Percentiles rank a stretch among this genome's conserved stretches.
phyloP scores from a whole-genome alignment of 2,329 filamentous ascomycete genomes.

The Aureobasidium pullulans region DNA sequence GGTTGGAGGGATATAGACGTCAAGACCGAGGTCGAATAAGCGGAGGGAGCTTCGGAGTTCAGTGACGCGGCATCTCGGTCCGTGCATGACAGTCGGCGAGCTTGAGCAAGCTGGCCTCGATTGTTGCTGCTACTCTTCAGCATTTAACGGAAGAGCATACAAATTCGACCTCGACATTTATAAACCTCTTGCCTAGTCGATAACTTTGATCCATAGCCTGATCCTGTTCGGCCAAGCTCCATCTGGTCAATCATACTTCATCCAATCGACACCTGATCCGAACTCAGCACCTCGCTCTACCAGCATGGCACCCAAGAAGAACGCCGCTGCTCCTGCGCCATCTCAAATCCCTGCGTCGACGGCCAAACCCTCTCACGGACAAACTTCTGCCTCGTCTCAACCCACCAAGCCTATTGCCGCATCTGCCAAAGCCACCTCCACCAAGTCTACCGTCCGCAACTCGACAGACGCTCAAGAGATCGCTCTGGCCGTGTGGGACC shows the following conservation, averaged over 20 bases:
- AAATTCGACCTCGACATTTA: neutral
- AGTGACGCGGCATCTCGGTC: neutral
- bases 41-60: neutral
- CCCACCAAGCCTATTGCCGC: constrained; percentile 20
- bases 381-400: constrained; percentile 19
- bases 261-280: neutral
- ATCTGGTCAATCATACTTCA: neutral
- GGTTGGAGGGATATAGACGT: neutral
- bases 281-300: neutral
- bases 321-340: constrained; percentile 20
- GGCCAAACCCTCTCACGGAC: constrained; percentile 18
- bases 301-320: constrained; percentile 26
- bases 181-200: neutral
- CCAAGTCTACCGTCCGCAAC: constrained; percentile 18
- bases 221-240: neutral
- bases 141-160: neutral
- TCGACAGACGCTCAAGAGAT: constrained; percentile 48
- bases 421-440: constrained; percentile 19
- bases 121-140: neutral
- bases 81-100: neutral
- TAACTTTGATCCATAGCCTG: no score
- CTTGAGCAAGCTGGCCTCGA: constrained; percentile 6
- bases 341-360: constrained; percentile 20
- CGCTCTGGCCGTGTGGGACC: constrained; percentile 60
- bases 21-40: neutral